Evolutionary conservation across 2,329 filamentous ascomycete genomes (phyloP).

Genomic region (Calonectria hawksworthii): DNA sequence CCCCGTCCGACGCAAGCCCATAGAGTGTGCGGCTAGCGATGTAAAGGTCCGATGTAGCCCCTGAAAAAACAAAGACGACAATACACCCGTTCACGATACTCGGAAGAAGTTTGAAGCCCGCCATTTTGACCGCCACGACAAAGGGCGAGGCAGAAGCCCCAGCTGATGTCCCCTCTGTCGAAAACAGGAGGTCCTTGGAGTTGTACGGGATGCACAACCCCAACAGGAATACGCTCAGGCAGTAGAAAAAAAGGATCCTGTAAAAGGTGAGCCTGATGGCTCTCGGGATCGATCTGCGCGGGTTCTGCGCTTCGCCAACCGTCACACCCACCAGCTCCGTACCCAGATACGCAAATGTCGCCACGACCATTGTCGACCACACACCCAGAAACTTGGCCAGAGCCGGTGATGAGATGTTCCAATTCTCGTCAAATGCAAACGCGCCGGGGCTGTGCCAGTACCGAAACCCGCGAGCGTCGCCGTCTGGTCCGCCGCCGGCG

Average conservation of each 20-base stretch:
- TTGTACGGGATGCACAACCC: constrained; percentile 84
- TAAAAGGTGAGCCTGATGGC: constrained; percentile 86
- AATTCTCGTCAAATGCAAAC: background rate
- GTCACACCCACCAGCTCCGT: constrained; percentile 84
- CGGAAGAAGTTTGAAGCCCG: constrained; percentile 74
- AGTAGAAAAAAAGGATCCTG: constrained; percentile 86
- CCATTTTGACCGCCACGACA: constrained; percentile 78
- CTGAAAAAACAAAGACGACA: constrained; percentile 81
- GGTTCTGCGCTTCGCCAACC: constrained; percentile 84
- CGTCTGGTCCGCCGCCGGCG: constrained; percentile 75
- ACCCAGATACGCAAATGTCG: constrained; percentile 83
- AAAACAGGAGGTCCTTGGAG: constrained; percentile 69
- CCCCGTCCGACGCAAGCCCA: constrained; percentile 78
- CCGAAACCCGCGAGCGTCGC: constrained; percentile 73
- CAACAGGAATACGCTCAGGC: constrained; percentile 78
- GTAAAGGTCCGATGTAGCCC: constrained; percentile 83
- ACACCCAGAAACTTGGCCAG: constrained; percentile 70
- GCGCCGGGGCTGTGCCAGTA: constrained; percentile 72
- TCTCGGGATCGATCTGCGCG: constrained; percentile 79
- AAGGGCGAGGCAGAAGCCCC: constrained; percentile 73
- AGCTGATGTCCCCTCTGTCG: constrained; percentile 55
- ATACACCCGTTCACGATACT: constrained; percentile 82
- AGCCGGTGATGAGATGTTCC: constrained; percentile 30
- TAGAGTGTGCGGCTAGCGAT: constrained; percentile 80
- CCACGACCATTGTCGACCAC: constrained; percentile 80